Evolutionary conservation across 2,329 filamentous ascomycete species (phyloP), one percentile per base, ranked within the genome.

Genomic region (Daldinia eschscholtzii): DNA sequence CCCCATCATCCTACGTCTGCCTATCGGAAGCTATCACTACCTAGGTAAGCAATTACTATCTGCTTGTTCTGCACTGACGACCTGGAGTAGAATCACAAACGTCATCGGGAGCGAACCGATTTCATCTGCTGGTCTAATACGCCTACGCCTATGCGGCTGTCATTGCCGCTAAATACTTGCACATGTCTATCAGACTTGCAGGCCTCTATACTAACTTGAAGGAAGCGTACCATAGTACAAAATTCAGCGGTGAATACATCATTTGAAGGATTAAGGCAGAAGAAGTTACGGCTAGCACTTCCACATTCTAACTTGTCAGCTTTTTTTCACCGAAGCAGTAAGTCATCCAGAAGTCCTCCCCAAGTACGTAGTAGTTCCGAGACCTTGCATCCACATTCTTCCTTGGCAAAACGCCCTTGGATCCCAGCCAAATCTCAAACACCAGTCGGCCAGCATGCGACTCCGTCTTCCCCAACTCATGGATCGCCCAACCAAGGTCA

Each of bases 341-440:
- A 67, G 39, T 50, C 30, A 20, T 37, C 30, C n/a, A 39, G 44
- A 59, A 30, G 55, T 61, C 39, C 9, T 10, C 30, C 9, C 12
- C 12, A 39, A 13, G 35, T 15, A 37, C 10, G 35, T 39, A 39
- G 50, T 56, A 33, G 56, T 61, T 35, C 65, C 57, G 41, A 68
- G 69, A 70, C 65, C 58, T 59, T 61, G 52, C 59, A 60, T 68
- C 56, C 53, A 48, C 64, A 35, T 64, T 63, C 66, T 67, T 67
- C 37, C 61, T 66, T 63, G 68, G 62, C 65, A 15, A 61, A 65
- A 65, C 35, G 57, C 62, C 57, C 37, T 64, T 50, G 57, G 42
- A 73, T 70, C 70, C 72, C 41, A 64, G 72, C 55, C 61, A 48
- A 67, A 71, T 68, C 70, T 71, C 72, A 73, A 73, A 73, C 72